Evolutionary conservation across 257 asterid genomes (phyloP), one percentile per base, ranked within the genome.

Genomic region (Ocimum tenuiflorum): DNA sequence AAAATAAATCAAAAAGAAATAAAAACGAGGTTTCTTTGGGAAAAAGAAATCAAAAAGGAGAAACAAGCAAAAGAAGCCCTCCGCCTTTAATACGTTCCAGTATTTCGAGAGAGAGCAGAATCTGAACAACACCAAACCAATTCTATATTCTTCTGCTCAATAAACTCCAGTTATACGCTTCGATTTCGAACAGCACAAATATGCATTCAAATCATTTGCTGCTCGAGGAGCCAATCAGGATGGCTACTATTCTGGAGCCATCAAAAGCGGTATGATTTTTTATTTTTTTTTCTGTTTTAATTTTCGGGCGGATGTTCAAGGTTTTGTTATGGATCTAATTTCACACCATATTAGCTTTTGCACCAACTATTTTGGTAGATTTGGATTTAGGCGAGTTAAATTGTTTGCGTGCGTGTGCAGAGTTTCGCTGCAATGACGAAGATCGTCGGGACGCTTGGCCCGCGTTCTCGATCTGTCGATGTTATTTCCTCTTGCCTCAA

Each of bases 201-300:
- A 87, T 91, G 96, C 95, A 83, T 74, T 85, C 95, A 1, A 83
- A 70, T 81, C 94, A 89, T 64, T 69, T 91, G 68, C 85, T 91
- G 10, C 89, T 91, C 41, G 96, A 91, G 74, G 98, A 89, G 77
- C 96, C 96, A 12, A 87, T 89, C 47, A 75, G 96, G 78, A 91
- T 91, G 98, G 92, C 96, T 10, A 81, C 96, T 52, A 91, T 91
- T 50, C 80, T 91, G 45, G 96, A 89, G 87, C 96, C 98, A 68
- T 89, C 98, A 10, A 87, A 87, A 81, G 74, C 88, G 68, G 98
- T 91, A 42, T 72, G 89, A 42, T n/a, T n/a, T n/a, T n/a, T n/a
- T n/a, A n/a, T n/a, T n/a, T 0, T 47, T 66, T 60, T 10, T 17
- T 60, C 8, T 0, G 0, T 57, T 27, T 51, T 31, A 19, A 8